These are phyloP conservation scores for Coniochaeta pulveracea DNA, from an alignment of 2,329 filamentous ascomycete genomes.

Conservation along the genomic window DNA sequence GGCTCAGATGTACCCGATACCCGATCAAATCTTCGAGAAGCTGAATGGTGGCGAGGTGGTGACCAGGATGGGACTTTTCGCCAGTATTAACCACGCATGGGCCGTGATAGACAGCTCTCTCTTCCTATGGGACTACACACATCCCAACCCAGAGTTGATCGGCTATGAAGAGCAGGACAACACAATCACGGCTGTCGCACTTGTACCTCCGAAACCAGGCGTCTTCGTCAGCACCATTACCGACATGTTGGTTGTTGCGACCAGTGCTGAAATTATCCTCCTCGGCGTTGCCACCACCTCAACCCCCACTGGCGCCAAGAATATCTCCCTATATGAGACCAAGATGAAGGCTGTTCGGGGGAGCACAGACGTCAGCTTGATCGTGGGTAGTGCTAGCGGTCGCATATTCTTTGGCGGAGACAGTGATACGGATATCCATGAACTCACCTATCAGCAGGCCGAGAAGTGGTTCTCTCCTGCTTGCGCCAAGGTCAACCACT, in stretches of 20 bases:
- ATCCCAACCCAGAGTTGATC: constrained; percentile 80
- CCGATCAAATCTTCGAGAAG: constrained; percentile 84
- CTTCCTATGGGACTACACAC: constrained; percentile 96
- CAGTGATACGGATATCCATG: constrained; percentile 77
- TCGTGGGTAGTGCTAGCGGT: constrained; percentile 72
- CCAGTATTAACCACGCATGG: constrained; percentile 91
- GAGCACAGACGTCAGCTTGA: constrained; percentile 64
- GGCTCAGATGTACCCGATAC: constrained; percentile 77
- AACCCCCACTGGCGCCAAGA: constrained; percentile 56
- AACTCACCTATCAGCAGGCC: constrained; percentile 92
- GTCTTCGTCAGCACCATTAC: constrained; percentile 83
- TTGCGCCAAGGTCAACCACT: constrained; percentile 84
- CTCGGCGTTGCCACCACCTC: constrained; percentile 68
- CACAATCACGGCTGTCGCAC: constrained; percentile 81
- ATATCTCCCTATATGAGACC: constrained; percentile 76
- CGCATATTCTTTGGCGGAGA: constrained; percentile 87
- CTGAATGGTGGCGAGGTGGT: constrained; percentile 79
- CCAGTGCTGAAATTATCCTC: constrained; percentile 71
- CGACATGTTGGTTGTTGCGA: constrained; percentile 82
- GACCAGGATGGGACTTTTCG: constrained; percentile 92
- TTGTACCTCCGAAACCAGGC: constrained; percentile 72
- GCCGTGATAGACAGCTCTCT: constrained; percentile 90
- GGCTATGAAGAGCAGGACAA: constrained; percentile 85
- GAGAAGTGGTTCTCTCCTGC: constrained; percentile 92
- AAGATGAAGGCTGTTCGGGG: constrained; percentile 71